phyloP scores from a whole-genome alignment of 2,329 filamentous ascomycete species.

The Fusarium redolens region DNA sequence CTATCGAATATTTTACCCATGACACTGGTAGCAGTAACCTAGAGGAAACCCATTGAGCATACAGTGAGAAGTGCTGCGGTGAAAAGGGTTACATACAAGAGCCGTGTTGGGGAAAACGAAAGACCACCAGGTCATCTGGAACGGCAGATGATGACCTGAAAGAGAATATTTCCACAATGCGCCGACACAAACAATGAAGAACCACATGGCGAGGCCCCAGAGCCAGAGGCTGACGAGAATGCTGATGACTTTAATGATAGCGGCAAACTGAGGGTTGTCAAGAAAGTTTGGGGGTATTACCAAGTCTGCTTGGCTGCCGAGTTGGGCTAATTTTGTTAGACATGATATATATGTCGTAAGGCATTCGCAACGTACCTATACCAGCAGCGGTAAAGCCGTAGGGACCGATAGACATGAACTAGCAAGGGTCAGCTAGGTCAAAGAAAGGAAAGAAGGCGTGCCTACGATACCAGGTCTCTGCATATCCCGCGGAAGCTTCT shows the following conservation, averaged over 20 bases:
- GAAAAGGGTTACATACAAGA: constrained; percentile 53
- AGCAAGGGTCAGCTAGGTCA: neutral
- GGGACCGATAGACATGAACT: constrained; percentile 85
- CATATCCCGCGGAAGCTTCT: constrained; percentile 81
- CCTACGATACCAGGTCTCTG: constrained; percentile 78
- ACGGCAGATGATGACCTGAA: constrained; percentile 70
- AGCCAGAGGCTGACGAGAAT: constrained; percentile 80
- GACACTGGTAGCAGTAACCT: constrained; percentile 76
- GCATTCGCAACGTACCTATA: constrained; percentile 42
- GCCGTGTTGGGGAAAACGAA: constrained; percentile 87
- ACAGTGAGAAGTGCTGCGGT: neutral
- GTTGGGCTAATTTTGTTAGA: constrained; percentile 50
- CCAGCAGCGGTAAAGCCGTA: constrained; percentile 68
- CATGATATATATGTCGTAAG: neutral
- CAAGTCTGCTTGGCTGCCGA: constrained; percentile 56
- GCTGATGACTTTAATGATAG: constrained; percentile 60
- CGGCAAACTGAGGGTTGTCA: constrained; percentile 54
- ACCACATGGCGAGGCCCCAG: constrained; percentile 86
- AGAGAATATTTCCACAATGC: constrained; percentile 76
- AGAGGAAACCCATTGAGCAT: neutral
- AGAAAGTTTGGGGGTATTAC: constrained; percentile 59
- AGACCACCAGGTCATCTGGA: constrained; percentile 88
- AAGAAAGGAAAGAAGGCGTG: neutral
- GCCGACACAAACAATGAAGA: constrained; percentile 83
- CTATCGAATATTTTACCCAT: constrained; percentile 72